Base-by-base conservation (phyloP, 2,329 filamentous ascomycete genomes). In the Trichoderma sp. region DNA sequence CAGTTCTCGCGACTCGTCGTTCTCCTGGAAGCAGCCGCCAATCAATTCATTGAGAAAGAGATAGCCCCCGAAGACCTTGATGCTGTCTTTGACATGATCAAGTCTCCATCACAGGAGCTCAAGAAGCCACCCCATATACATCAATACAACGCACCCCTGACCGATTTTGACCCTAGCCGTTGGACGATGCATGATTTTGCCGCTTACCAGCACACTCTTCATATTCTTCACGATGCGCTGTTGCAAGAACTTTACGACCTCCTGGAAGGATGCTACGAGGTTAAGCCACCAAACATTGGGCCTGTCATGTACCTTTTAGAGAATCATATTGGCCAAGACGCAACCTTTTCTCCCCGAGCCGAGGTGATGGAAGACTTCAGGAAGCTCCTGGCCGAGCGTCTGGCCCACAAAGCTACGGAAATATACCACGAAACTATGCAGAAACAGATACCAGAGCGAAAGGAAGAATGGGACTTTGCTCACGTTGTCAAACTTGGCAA, bases 401-500 rank as follows among this genome's bases (percentile, higher is more conserved):
- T 98, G 60, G 87, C 88, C 65, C 86, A 91, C 73, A 92, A 92
- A 77, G 95, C 95, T 8, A 88, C 88, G 21, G 89, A 91, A n/a
- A 91, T 92, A 6, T 98, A 99, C 79, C 89, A 92, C 70, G 89
- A 88, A 32, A 90, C 95, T 74, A 88, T 98, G 63, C 89, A 95
- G 72, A 90, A 91, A 73, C 89, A 95, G 77, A 91, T 99, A 1
- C 94, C 95, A 1, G 88, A 92, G 39, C 89, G 91, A 70, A 91
- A 93, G 76, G 90, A 94, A 74, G 88, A 93, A 64, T 98, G 96
- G 95, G 90, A 98, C 76, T 95, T 97, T 79, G 92, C 89, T 74
- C 93, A 98, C 80, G 92, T 98, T 71, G 94, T 98, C 72, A 90
- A 95, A 78, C 88, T 99, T 28, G 94, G 95, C 18, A 93, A 96